phyloP scores from a whole-genome alignment of 345 rosid species.

The Sonneratia caseolaris region DNA sequence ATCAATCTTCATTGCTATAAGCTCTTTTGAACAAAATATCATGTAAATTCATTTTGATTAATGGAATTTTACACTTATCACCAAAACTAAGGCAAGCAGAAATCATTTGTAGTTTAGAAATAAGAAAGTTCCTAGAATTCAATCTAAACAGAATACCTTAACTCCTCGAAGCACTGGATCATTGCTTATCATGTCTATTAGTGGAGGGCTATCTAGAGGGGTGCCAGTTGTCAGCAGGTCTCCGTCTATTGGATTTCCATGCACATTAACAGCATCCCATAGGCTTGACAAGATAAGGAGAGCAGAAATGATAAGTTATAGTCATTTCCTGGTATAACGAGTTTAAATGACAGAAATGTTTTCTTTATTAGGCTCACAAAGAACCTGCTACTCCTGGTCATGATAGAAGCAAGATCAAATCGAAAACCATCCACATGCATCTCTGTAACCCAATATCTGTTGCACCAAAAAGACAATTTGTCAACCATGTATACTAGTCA shows the following conservation, averaged over 20 bases:
- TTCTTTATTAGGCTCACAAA: conserved; percentile 12
- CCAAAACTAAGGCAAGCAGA: not conserved
- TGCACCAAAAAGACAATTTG: conserved; percentile 8
- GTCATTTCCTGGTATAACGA: not conserved
- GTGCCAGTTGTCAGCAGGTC: conserved; percentile 71
- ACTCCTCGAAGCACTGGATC: conserved; percentile 84
- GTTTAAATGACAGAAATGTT: not conserved
- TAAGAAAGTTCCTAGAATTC: not conserved
- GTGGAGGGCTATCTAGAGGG: conserved; percentile 77
- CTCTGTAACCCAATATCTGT: conserved; percentile 96
- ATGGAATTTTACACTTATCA: too few relatives aligned
- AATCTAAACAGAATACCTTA: conserved; percentile 40
- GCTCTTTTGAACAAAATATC: too few relatives aligned
- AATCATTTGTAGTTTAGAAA: not conserved
- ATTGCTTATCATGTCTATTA: conserved; percentile 83
- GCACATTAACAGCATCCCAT: conserved; percentile 83
- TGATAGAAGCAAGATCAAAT: conserved; percentile 93
- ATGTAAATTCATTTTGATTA: too few relatives aligned
- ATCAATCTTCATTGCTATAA: too few relatives aligned
- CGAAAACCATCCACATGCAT: conserved; percentile 99
- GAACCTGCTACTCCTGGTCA: conserved; percentile 89
- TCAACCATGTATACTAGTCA: not conserved
- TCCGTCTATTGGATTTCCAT: conserved; percentile 57
- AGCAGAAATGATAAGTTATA: conserved; percentile 1
- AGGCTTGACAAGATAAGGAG: conserved; percentile 34